Base-by-base conservation (phyloP, 352 stramenopile genomes). In the Phytophthora pseudosyringae region DNA sequence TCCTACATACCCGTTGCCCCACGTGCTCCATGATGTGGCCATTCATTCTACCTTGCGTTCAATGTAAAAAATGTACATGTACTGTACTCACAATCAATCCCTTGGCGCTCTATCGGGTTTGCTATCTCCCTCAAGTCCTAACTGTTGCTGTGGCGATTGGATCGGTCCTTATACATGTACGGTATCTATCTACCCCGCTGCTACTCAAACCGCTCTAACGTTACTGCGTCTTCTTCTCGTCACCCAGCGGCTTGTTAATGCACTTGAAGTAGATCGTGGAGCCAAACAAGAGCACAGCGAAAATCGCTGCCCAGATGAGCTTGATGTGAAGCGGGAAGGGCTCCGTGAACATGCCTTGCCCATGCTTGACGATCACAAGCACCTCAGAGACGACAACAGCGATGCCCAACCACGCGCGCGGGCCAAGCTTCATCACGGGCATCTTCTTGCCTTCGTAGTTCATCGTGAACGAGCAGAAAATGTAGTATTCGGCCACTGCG, bases 401-500 rank as follows among this genome's bases (percentile, higher is more conserved):
- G n/a, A 95, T 70, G 12, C 88, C 88, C 12, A 95, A 76, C 88
- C 88, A 95, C 5, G 88, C 88, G 16, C 86, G 85, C 26, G 88
- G 88, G 0, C 88, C 88, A 29, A 95, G 66, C 63, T 95, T 95
- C 73, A 86, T 89, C 29, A 93, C 83, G 0, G 81, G 81, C 49
- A 78, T 71, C n/a, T 84, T 75, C 33, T 75, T 70, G 35, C 70
- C 69, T 49, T 73, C 76, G 12, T 83, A 79, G 57, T 85, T 84
- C 66, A 91, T 81, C 28, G 88, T 94, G 62, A 96, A 94, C 11
- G 88, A 89, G 56, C 83, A 93, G 64, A 95, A 97, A 44, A 95
- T 90, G 73, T 97, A 97, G 67, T 93, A 97, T 69, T 97, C 89
- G 5, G 89, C 89, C 33, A 94, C 85, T 3, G 89, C 89, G 47